Evolutionary conservation across 2,329 filamentous ascomycete genomes (phyloP).

Genomic region (Colletotrichum australisinense): DNA sequence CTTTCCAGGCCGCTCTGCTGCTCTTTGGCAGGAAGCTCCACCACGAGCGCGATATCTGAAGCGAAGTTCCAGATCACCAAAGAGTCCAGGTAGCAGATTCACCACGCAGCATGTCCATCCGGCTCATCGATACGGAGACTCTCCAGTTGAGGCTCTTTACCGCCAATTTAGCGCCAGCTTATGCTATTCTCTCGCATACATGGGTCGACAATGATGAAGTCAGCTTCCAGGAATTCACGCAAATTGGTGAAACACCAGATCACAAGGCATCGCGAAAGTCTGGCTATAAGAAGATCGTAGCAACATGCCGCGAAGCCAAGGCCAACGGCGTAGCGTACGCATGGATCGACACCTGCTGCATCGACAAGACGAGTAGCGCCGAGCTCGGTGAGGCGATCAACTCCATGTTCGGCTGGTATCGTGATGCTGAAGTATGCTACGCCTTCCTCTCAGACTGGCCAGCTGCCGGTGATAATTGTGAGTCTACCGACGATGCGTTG

Average conservation of each 20-base stretch:
- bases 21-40: neutral
- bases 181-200: conserved; percentile 44
- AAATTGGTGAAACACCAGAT: conserved; percentile 18
- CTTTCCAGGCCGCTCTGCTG: neutral
- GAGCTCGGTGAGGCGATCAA: conserved; percentile 39
- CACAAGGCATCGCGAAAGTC: conserved; percentile 24
- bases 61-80: neutral
- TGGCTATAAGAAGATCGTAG: conserved; percentile 31
- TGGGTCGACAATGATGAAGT: conserved; percentile 41
- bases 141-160: conserved; percentile 26
- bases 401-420: conserved; percentile 39
- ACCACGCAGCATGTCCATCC: conserved; percentile 24
- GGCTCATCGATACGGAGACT: conserved; percentile 35
- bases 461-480: neutral
- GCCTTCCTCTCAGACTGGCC: conserved; percentile 37
- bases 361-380: conserved; percentile 40
- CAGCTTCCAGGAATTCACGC: neutral
- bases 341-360: conserved; percentile 43
- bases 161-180: conserved; percentile 35
- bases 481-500: neutral
- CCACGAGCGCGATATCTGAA: neutral
- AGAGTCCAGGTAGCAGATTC: neutral
- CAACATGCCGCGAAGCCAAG: conserved; percentile 16
- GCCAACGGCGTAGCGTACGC: conserved; percentile 26
- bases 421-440: conserved; percentile 33